Percentiles rank a stretch among this genome's conserved stretches.
Evolutionary conservation across 2,329 filamentous ascomycete species (phyloP).

Genomic region (Metarhizium brunneum): DNA sequence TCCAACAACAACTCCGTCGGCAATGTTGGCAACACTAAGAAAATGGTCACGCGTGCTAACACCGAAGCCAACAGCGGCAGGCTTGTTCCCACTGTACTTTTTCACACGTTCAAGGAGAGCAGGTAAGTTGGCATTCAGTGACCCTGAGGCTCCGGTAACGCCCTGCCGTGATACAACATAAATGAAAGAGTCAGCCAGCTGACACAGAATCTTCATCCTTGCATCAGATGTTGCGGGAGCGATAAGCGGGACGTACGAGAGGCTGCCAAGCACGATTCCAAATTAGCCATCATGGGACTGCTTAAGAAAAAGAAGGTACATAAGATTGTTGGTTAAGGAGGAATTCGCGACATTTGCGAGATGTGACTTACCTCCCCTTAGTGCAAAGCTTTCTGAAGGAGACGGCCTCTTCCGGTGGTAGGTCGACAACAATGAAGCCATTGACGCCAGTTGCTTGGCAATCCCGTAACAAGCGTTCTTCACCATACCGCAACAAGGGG

Average conservation of each 20-base stretch:
- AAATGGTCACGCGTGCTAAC: constrained; percentile 96
- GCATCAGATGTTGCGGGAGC: constrained; percentile 86
- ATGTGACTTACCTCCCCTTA: constrained; percentile 53
- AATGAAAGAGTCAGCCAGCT: constrained; percentile 96
- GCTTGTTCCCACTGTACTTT: constrained; percentile 82
- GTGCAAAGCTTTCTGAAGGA: constrained; percentile 81
- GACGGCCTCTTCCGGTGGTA: constrained; percentile 92
- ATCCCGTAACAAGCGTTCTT: constrained; percentile 79
- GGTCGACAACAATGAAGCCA: constrained; percentile 92
- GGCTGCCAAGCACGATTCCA: constrained; percentile 31
- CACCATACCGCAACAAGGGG: constrained; percentile 86
- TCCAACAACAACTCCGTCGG: constrained; percentile 93
- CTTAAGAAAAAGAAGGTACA: background rate
- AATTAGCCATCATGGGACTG: background rate
- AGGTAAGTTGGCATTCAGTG: constrained; percentile 72
- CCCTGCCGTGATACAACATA: constrained; percentile 98
- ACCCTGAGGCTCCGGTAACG: constrained; percentile 83
- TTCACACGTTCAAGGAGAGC: constrained; percentile 78
- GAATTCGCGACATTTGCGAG: background rate
- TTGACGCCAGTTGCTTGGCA: constrained; percentile 79
- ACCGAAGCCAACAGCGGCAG: constrained; percentile 89
- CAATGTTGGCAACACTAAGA: constrained; percentile 68
- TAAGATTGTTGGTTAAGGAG: background rate
- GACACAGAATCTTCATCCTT: constrained; percentile 92
- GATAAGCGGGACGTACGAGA: constrained; percentile 96